Evolutionary conservation across 352 stramenopile species (phyloP).

Genomic region (Pythium chondricola): DNA sequence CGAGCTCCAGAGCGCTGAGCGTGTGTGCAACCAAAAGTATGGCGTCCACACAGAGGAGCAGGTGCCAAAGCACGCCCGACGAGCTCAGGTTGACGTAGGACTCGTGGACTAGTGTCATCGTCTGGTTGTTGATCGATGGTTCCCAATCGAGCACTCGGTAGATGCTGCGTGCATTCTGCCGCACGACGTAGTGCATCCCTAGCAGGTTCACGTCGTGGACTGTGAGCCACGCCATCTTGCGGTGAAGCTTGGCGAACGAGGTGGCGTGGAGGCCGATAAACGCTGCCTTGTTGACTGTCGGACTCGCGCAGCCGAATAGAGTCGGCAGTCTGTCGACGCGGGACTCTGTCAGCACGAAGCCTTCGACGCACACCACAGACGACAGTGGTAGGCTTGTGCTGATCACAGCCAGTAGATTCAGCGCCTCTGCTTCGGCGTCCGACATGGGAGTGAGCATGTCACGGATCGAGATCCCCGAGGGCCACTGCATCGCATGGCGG

Average conservation of each 20-base stretch:
- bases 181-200: slow-evolving; percentile 15
- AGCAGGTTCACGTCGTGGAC: slow-evolving; percentile 18
- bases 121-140: slow-evolving; percentile 10
- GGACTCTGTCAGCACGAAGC: slow-evolving; percentile 24
- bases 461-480: slow-evolving; percentile 10
- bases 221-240: slow-evolving; percentile 15
- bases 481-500: slow-evolving; percentile 26
- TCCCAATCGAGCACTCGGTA: no score
- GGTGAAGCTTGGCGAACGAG: slow-evolving; percentile 6
- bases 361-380: slow-evolving; percentile 40
- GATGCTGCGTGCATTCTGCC: no score
- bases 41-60: slow-evolving; percentile 34
- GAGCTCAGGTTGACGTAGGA: slow-evolving; percentile 30
- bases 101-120: slow-evolving; percentile 23
- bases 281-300: slow-evolving; percentile 3
- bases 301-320: slow-evolving; percentile 25
- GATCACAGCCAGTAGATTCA: slow-evolving; percentile 38
- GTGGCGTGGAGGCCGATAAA: slow-evolving; percentile 19
- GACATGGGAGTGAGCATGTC: slow-evolving; percentile 25
- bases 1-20: slow-evolving; percentile 29
- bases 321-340: slow-evolving; percentile 22
- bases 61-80: slow-evolving; percentile 38
- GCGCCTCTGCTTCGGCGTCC: slow-evolving; percentile 24
- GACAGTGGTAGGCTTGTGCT: slow-evolving; percentile 41
- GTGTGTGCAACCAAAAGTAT: slow-evolving; percentile 25